A percentile compares a stretch with the other conserved stretches of the same genome.
Conservation (phyloP, 768 basidiomycete species). For the Mycena olivaceomarginata region DNA sequence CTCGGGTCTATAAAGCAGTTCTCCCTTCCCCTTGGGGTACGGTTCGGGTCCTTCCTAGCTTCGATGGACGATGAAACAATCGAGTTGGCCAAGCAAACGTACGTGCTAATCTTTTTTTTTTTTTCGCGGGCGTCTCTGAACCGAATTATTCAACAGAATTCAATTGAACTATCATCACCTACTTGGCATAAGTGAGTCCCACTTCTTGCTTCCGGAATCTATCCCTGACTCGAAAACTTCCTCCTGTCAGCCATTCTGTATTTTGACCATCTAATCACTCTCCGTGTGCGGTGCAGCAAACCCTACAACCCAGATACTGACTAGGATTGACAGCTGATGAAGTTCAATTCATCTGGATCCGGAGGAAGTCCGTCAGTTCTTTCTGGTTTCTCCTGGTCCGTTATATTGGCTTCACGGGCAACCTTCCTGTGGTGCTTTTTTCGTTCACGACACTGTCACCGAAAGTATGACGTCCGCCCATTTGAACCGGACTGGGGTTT, state of each 20-base stretch:
- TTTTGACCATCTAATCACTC: neutral
- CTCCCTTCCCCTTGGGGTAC: neutral
- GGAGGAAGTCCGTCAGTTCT: neutral
- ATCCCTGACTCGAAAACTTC: neutral
- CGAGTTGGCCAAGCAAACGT: constrained; percentile 6
- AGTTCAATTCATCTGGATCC: constrained; percentile 6
- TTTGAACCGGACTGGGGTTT: neutral
- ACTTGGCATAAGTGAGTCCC: constrained; percentile 1
- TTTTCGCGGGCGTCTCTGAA: neutral
- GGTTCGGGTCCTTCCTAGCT: neutral
- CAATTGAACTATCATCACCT: neutral
- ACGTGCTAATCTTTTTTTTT: neutral
- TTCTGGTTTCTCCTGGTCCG: constrained; percentile 12
- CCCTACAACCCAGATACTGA: neutral
- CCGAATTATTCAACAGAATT: neutral
- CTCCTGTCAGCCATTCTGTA: neutral
- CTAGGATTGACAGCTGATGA: neutral
- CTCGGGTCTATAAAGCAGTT: neutral
- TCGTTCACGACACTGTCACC: constrained; percentile 6
- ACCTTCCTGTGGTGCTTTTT: constrained; percentile 1
- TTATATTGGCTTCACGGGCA: neutral
- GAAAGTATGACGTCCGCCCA: neutral
- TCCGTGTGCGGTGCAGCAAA: neutral
- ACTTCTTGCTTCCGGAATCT: neutral
- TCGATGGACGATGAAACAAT: constrained; percentile 5